A percentile compares a stretch with the other conserved stretches of the same genome.
Conservation (phyloP, 306 rosid species). For the Herpetospermum pedunculosum region DNA sequence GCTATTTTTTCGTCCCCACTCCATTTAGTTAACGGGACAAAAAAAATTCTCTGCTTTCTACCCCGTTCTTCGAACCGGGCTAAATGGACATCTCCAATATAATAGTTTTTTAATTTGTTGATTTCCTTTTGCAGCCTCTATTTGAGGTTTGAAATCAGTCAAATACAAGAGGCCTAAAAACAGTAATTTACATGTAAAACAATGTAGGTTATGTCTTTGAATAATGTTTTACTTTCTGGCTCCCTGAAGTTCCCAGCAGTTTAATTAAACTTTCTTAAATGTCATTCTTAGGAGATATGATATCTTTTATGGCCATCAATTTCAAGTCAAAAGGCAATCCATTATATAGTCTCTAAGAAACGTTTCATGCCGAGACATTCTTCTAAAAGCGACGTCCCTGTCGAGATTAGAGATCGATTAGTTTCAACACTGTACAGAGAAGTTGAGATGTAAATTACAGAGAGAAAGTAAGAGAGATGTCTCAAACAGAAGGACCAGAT, state of each 20-base stretch:
- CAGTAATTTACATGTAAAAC: background rate
- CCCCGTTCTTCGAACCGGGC: too few relatives aligned
- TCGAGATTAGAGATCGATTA: background rate
- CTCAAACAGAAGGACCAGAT: slow-evolving; percentile 75
- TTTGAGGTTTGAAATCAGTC: too few relatives aligned
- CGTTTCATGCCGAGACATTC: background rate
- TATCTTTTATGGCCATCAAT: background rate
- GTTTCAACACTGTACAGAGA: background rate
- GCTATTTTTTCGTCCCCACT: too few relatives aligned
- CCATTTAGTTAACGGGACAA: too few relatives aligned
- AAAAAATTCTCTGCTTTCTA: too few relatives aligned
- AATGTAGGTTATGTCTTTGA: background rate
- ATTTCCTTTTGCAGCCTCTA: too few relatives aligned
- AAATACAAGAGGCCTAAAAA: too few relatives aligned
- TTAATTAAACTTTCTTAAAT: background rate
- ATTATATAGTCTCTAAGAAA: background rate
- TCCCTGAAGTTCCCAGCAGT: background rate
- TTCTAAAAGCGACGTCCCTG: background rate
- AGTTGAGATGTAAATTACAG: background rate
- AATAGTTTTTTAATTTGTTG: too few relatives aligned
- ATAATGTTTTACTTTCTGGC: background rate
- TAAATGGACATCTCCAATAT: too few relatives aligned
- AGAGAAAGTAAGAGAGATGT: background rate
- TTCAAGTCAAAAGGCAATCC: background rate
- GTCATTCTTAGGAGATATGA: too few relatives aligned